Percentiles rank a stretch among this genome's conserved stretches.
These are phyloP conservation scores for Kurtzmaniella quercitrusa DNA, from an alignment of 1,139 yeast species.

Conservation along the genomic window DNA sequence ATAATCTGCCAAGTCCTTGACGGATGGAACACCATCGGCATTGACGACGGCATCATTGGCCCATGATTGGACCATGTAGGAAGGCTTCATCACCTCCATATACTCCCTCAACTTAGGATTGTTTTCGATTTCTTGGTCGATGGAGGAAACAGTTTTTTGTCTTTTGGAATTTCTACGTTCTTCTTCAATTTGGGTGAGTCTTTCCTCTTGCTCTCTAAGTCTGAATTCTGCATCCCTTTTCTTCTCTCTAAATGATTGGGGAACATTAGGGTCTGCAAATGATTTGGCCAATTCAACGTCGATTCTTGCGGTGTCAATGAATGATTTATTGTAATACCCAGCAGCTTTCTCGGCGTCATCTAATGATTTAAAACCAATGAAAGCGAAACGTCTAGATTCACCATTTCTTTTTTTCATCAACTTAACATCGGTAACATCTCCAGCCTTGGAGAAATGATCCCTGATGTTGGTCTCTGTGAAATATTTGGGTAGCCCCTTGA, in stretches of 20 bases:
- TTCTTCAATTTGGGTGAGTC: slow-evolving; percentile 39
- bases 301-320: slow-evolving; percentile 76
- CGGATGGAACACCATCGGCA: slow-evolving; percentile 49
- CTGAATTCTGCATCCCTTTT: slow-evolving; percentile 52
- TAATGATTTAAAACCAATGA: slow-evolving; percentile 73
- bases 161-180: slow-evolving; percentile 31
- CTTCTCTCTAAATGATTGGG: slow-evolving; percentile 67
- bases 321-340: slow-evolving; percentile 68
- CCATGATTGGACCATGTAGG: slow-evolving; percentile 64
- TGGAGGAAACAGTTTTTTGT: slow-evolving; percentile 23
- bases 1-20: slow-evolving; percentile 38
- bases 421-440: slow-evolving; percentile 81
- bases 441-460: slow-evolving; percentile 62
- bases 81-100: slow-evolving; percentile 78
- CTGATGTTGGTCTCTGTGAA: slow-evolving; percentile 71
- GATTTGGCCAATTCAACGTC: slow-evolving; percentile 82
- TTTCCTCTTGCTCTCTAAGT: slow-evolving; percentile 52
- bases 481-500: slow-evolving; percentile 87
- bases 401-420: slow-evolving; percentile 78
- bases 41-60: slow-evolving; percentile 65
- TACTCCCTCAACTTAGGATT: slow-evolving; percentile 76
- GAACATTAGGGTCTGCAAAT: slow-evolving; percentile 77
- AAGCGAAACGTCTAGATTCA: slow-evolving; percentile 88
- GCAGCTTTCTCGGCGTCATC: slow-evolving; percentile 80
- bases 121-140: slow-evolving; percentile 56